These are phyloP conservation scores for Fallopia convolvulus DNA, from an alignment of 148 eudicot species.

Conservation along the genomic window DNA sequence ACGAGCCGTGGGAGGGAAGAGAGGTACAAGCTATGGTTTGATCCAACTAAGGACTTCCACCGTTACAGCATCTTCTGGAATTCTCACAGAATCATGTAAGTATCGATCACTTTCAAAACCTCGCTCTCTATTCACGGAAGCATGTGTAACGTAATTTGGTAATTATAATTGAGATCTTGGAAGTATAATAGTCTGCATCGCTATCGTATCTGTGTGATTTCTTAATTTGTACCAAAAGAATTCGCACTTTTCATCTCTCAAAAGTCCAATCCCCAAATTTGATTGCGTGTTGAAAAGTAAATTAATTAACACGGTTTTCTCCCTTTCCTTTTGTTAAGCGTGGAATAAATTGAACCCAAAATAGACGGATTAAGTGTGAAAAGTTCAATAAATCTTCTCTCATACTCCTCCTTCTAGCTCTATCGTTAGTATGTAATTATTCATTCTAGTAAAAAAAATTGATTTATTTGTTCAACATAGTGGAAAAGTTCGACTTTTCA, in stretches of 20 bases:
- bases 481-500: background rate
- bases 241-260: background rate
- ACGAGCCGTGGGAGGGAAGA: constrained; percentile 66
- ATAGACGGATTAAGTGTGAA: background rate
- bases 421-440: background rate
- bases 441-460: background rate
- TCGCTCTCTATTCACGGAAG: background rate
- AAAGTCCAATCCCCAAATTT: constrained; percentile 1
- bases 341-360: background rate
- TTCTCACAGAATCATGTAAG: constrained; percentile 50
- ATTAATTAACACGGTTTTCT: background rate
- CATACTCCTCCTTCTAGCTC: background rate
- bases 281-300: constrained; percentile 10
- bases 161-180: too few species aligned
- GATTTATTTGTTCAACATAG: background rate
- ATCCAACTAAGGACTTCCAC: constrained; percentile 59
- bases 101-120: background rate
- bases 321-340: background rate
- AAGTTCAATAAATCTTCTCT: background rate
- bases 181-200: too few species aligned
- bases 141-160: background rate
- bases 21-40: constrained; percentile 65
- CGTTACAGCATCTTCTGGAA: constrained; percentile 79
- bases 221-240: background rate
- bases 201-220: background rate